A percentile compares a stretch with the other conserved stretches of the same genome.
These are phyloP conservation scores for Penicillium frequentans DNA, from an alignment of 2,329 filamentous ascomycete genomes.

Conservation along the genomic window DNA sequence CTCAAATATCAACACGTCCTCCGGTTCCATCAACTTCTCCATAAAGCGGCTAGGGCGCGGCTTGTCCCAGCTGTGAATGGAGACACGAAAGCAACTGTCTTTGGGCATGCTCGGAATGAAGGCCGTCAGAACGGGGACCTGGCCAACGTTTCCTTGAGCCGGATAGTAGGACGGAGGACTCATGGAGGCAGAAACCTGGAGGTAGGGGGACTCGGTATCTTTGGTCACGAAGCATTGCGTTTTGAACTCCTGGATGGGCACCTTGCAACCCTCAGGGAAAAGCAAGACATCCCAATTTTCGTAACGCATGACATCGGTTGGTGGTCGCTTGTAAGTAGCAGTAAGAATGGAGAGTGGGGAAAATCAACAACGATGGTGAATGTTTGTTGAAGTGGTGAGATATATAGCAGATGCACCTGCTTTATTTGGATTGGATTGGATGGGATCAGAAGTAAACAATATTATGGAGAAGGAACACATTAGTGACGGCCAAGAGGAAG, in stretches of 20 bases:
- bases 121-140: conserved; percentile 67
- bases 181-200: conserved; percentile 46
- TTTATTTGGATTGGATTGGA: not conserved
- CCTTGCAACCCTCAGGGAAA: conserved; percentile 67
- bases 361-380: not conserved
- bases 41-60: conserved; percentile 61
- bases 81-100: conserved; percentile 66
- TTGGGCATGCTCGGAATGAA: conserved; percentile 66
- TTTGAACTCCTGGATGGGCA: conserved; percentile 80
- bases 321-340: conserved; percentile 22
- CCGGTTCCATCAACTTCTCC: conserved; percentile 56
- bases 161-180: conserved; percentile 25
- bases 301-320: conserved; percentile 66
- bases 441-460: no score
- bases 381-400: not conserved
- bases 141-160: conserved; percentile 28
- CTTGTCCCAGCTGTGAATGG: conserved; percentile 71
- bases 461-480: not conserved
- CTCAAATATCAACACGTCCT: conserved; percentile 62
- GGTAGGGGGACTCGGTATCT: conserved; percentile 56
- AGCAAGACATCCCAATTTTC: conserved; percentile 83
- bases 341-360: conserved; percentile 14
- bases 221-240: conserved; percentile 70
- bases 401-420: not conserved
- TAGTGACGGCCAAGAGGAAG: not conserved